A percentile compares a stretch with the other conserved stretches of the same genome.
Conservation (phyloP, 495 filamentous ascomycete genomes). For the Cetradonia linearis region DNA sequence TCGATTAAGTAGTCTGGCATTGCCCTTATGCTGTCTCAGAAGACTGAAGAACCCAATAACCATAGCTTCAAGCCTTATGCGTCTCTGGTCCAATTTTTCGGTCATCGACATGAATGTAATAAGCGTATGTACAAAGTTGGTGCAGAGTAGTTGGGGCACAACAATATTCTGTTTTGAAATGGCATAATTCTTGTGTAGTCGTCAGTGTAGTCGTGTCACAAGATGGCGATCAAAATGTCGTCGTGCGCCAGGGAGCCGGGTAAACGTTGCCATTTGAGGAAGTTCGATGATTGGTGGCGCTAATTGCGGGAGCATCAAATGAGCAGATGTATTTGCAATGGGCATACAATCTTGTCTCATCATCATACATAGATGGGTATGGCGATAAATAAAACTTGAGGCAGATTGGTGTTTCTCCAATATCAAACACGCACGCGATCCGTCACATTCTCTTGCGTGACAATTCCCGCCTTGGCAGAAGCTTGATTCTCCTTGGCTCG, state of each 20-base stretch:
- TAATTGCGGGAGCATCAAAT: background rate
- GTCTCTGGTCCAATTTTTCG: background rate
- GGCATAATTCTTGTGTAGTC: background rate
- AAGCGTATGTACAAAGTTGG: background rate
- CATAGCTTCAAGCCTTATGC: slow-evolving; percentile 3
- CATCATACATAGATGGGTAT: background rate
- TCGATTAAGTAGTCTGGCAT: slow-evolving; percentile 5
- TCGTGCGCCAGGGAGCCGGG: background rate
- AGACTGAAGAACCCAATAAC: background rate
- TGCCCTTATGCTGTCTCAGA: background rate
- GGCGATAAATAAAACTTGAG: background rate
- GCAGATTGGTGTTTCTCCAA: background rate
- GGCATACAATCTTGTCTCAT: background rate
- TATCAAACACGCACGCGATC: background rate
- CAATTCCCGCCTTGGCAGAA: slow-evolving; percentile 1
- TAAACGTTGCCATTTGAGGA: slow-evolving; percentile 6
- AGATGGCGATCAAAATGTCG: background rate
- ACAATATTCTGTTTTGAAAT: background rate
- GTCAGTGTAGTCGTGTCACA: background rate
- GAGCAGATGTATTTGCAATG: background rate
- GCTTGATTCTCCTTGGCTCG: background rate
- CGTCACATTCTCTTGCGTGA: slow-evolving; percentile 1
- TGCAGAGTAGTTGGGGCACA: background rate
- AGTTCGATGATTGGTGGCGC: background rate
- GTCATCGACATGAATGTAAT: background rate